A percentile compares a stretch with the other conserved stretches of the same genome.
phyloP scores from a whole-genome alignment of 371 early-diverging fungal species.

The Mortierella sp. region DNA sequence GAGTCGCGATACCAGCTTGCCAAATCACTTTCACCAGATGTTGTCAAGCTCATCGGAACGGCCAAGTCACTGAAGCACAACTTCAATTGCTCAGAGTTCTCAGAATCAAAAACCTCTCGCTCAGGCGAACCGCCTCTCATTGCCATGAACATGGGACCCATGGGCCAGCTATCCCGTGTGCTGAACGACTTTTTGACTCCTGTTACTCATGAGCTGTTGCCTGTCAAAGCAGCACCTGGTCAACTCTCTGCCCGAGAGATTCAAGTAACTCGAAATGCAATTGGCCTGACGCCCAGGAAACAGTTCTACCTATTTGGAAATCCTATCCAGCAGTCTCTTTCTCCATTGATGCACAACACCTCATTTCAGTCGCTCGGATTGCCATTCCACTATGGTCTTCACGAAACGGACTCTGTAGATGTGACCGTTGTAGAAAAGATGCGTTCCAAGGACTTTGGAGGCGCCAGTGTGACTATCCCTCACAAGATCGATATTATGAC shows the following conservation, averaged over 20 bases:
- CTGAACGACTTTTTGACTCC: constrained; percentile 91
- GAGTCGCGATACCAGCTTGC: constrained; percentile 65
- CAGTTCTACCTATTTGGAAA: constrained; percentile 91
- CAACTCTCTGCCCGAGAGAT: constrained; percentile 91
- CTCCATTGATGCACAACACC: constrained; percentile 93
- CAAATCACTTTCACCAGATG: constrained; percentile 70
- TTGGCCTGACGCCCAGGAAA: constrained; percentile 76
- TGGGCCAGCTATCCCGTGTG: constrained; percentile 90
- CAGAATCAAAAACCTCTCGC: constrained; percentile 45
- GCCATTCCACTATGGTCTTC: constrained; percentile 81
- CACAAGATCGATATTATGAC: constrained; percentile 87
- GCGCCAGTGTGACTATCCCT: constrained; percentile 96
- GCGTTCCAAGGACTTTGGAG: constrained; percentile 82
- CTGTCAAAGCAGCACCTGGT: constrained; percentile 92
- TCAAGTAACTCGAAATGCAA: constrained; percentile 69
- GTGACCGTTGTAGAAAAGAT: constrained; percentile 67
- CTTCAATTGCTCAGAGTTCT: constrained; percentile 76
- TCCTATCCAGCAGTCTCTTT: constrained; percentile 90
- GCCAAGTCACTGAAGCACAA: constrained; percentile 84
- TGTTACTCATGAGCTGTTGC: constrained; percentile 87
- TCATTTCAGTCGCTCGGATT: constrained; percentile 88
- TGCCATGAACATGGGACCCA: constrained; percentile 93
- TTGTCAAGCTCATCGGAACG: constrained; percentile 91
- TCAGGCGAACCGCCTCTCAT: constrained; percentile 76
- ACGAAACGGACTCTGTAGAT: constrained; percentile 74